Percentiles rank a stretch among this genome's conserved stretches.
phyloP scores from a whole-genome alignment of 805 yeast species.

The Candida multigemmis region DNA sequence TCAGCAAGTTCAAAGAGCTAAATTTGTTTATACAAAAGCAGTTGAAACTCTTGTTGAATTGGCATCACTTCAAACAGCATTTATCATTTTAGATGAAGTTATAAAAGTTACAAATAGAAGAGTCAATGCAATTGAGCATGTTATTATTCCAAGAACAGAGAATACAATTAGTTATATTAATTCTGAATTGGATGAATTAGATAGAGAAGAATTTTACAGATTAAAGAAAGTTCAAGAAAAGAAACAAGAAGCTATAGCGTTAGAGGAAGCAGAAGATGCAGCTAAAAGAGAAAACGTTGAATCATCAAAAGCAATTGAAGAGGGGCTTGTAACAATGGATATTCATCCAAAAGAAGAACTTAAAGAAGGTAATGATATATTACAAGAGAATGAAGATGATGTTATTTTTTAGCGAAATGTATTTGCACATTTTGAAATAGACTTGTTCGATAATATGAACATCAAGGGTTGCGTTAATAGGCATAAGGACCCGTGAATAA shows the following conservation, averaged over 20 bases:
- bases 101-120: slow-evolving; percentile 97
- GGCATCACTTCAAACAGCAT: slow-evolving; percentile 95
- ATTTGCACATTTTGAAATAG: neutral
- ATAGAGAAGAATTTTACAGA: slow-evolving; percentile 95
- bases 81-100: slow-evolving; percentile 92
- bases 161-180: slow-evolving; percentile 88
- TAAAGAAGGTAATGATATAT: slow-evolving; percentile 5
- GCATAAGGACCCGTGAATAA: too few relatives aligned
- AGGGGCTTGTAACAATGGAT: slow-evolving; percentile 18
- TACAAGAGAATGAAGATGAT: slow-evolving; percentile 35
- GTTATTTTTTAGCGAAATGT: slow-evolving; percentile 31
- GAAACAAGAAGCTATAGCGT: slow-evolving; percentile 42
- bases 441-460: too few relatives aligned
- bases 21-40: slow-evolving; percentile 85
- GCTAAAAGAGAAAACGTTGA: slow-evolving; percentile 1
- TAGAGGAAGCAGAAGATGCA: slow-evolving; percentile 4
- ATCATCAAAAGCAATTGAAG: slow-evolving; percentile 17
- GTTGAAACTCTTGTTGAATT: slow-evolving; percentile 95
- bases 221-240: slow-evolving; percentile 93
- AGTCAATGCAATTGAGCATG: slow-evolving; percentile 98
- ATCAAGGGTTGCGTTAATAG: too few relatives aligned
- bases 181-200: slow-evolving; percentile 93
- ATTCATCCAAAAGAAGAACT: slow-evolving; percentile 15
- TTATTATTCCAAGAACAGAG: slow-evolving; percentile 94
- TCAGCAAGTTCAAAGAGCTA: slow-evolving; percentile 93